A percentile compares a stretch with the other conserved stretches of the same genome.
Conservation (phyloP, 2,329 filamentous ascomycete species). For the Ophiostoma sp. region DNA sequence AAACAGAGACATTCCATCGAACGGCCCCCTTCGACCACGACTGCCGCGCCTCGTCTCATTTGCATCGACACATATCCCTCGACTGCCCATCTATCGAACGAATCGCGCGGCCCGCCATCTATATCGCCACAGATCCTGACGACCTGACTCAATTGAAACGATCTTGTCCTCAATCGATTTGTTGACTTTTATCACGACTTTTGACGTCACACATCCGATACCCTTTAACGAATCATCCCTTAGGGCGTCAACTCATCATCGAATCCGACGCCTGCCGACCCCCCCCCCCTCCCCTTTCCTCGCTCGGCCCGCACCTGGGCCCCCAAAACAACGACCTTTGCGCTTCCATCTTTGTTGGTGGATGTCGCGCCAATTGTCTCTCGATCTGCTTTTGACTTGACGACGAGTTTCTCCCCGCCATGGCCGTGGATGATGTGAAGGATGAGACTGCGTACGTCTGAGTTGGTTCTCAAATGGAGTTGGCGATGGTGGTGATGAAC, state of each 20-base stretch:
- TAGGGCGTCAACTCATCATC: background rate
- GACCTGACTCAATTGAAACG: background rate
- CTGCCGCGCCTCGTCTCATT: background rate
- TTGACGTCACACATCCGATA: background rate
- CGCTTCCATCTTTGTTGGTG: conserved; percentile 12
- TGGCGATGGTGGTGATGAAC: background rate
- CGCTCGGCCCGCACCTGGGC: background rate
- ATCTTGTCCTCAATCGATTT: background rate
- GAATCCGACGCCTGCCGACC: background rate
- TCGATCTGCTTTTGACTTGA: conserved; percentile 30
- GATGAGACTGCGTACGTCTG: conserved; percentile 53
- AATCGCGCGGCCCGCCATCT: background rate
- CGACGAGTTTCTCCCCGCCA: conserved; percentile 34
- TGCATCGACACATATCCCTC: background rate
- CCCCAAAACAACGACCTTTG: background rate
- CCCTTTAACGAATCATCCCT: background rate
- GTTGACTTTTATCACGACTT: background rate
- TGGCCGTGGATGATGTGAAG: conserved; percentile 50
- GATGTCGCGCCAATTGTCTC: background rate
- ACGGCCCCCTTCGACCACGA: background rate
- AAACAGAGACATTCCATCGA: background rate
- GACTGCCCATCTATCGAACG: background rate
- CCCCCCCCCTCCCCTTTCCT: no score
- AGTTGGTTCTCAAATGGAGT: no score
- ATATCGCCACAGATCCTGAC: background rate